A percentile compares a stretch with the other conserved stretches of the same genome.
Evolutionary conservation across 352 stramenopile genomes (phyloP).

Genomic region (Halophytophthora polymorphica): DNA sequence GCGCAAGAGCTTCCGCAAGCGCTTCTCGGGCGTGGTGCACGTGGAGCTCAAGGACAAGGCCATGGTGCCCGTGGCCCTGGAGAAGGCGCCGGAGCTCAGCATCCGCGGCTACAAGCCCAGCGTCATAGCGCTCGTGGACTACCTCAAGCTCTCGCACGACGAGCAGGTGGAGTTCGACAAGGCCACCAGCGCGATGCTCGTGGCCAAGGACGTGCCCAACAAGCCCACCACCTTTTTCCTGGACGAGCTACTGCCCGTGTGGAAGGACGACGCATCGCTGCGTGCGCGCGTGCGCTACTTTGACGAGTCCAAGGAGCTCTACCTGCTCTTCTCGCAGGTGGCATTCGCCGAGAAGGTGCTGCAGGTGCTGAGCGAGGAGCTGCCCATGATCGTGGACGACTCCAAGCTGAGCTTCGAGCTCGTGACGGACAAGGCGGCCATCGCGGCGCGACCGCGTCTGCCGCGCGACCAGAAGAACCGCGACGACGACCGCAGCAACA

Average conservation of each 20-base stretch:
- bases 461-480: slow-evolving; percentile 28
- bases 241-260: slow-evolving; percentile 67
- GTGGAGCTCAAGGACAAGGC: slow-evolving; percentile 71
- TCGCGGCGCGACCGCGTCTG: slow-evolving; percentile 64
- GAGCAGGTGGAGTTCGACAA: slow-evolving; percentile 85
- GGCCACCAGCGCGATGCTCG: slow-evolving; percentile 72
- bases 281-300: slow-evolving; percentile 71
- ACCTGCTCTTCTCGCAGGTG: slow-evolving; percentile 76
- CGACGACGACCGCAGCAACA: slow-evolving; percentile 59
- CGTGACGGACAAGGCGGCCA: slow-evolving; percentile 67
- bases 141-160: slow-evolving; percentile 60
- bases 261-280: slow-evolving; percentile 62
- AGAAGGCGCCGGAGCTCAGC: slow-evolving; percentile 44
- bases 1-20: slow-evolving; percentile 68
- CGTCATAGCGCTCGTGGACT: slow-evolving; percentile 50
- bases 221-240: slow-evolving; percentile 73
- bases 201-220: slow-evolving; percentile 76
- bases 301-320: slow-evolving; percentile 61
- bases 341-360: slow-evolving; percentile 62
- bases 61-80: slow-evolving; percentile 47
- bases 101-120: slow-evolving; percentile 62
- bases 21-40: slow-evolving; percentile 69
- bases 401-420: slow-evolving; percentile 71
- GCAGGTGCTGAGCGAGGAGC: slow-evolving; percentile 34
- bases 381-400: slow-evolving; percentile 54